Evolutionary conservation across 768 basidiomycete species (phyloP), one percentile per base, ranked within the genome.

Genomic region (Harrya chromipes): DNA sequence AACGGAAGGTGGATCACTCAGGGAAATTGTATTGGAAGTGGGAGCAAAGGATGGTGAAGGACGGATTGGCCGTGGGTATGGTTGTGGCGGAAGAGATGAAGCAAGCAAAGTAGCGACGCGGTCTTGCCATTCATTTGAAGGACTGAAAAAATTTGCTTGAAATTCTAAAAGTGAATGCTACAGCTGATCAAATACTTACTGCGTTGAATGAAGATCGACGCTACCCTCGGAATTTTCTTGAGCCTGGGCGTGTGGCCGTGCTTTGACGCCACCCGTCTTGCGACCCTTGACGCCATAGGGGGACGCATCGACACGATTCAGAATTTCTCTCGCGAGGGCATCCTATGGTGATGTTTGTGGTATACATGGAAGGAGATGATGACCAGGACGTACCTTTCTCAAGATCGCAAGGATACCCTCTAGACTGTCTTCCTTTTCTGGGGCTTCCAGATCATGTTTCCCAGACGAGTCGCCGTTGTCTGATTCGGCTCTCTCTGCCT

Each of bases 111-210:
- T 7, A 11, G 55, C 69, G 4, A 91, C 83, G 39, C 74, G 72
- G 58, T 88, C 87, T 66, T 91, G 90, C 89, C 89, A 91, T 67
- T 91, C 87, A 54, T 83, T 84, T 20, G 87, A 85, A 16, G 88
- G 87, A 55, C 87, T 90, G n/a, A 43, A 16, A 31, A 36, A 49
- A 39, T 17, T n/a, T 52, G 50, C 50, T 46, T 13, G 34, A 38
- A 11, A 47, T 38, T 13, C 48, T 16, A 35, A 34, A 17, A 42
- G 23, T 33, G 16, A 7, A 27, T 8, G 5, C 11, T 11, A 12
- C 9, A 6, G 43, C 21, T 14, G 35, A 50, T 20, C 29, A 24
- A 27, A 41, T 6, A 73, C 83, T 53, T 63, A 86, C 86, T 87
- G 86, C 1, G 80, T 83, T 12, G 83, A 76, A 6, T 79, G 74